Evolutionary conservation across 805 yeast species (phyloP), one percentile per base, ranked within the genome.

Genomic region (Zygotorulaspora sp.): DNA sequence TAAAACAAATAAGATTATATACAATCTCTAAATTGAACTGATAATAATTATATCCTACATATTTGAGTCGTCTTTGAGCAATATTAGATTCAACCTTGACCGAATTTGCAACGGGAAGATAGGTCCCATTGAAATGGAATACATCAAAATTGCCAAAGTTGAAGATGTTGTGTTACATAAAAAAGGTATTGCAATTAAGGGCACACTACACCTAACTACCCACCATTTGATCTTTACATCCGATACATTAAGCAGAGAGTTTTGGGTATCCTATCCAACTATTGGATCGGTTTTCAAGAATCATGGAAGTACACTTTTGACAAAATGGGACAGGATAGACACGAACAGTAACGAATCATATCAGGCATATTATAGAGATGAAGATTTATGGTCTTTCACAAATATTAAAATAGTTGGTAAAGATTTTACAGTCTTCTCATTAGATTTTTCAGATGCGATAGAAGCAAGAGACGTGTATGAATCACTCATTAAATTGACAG

Each of bases 211-310:
- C 54, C 61, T 83, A 30, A 81, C 89, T 2, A 75, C 85, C 5
- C 89, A 83, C 55, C 92, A 84, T 62, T 59, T 84, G 50, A 83
- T 83, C 23, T 83, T 83, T 57, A 70, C 77, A 0, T 63, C 67
- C 21, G 44, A 41, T 3, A 46, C 43, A 47, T 57, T 49, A 16
- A 49, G 49, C 6, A 67, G 78, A 40, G 97, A 92, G 58, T 75
- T 86, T 20, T 92, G 97, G 98, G 72, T 87, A 20, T 83, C 95
- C 42, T 90, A 87, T 60, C 96, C 97, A 1, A 75, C 88, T 45
- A 78, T 89, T 21, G 80, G 77, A 32, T 69, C 68, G 32, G 77
- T 82, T 1, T 74, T 73, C 48, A 76, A 57, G 65, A 74, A 44
- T 60, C 74, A 45, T 78, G 89, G 45, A 59, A 82, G 37, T 65